Base-by-base conservation (phyloP, 495 filamentous ascomycete genomes). In the Symbiotaphrina buchneri region DNA sequence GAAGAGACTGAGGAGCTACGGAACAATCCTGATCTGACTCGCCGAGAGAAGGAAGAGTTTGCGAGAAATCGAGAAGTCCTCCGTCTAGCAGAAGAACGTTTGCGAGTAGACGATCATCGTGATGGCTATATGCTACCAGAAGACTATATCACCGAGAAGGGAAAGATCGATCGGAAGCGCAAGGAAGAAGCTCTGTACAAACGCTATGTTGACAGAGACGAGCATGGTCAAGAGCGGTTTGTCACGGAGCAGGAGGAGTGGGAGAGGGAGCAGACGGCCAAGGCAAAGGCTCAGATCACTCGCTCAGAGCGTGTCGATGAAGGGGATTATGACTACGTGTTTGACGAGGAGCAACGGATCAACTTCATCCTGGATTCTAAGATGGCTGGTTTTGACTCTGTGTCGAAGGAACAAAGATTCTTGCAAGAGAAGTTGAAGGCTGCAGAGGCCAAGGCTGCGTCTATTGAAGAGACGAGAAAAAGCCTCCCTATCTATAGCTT, bases 201-300 rank as follows among this genome's bases (percentile, higher is more conserved):
- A 43, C 74, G 85, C 14, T 83, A 94, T 43, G 76, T 93, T 10
- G 84, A 94, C 34, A 67, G 68, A 28, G 83, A 91, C 30, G 79
- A 92, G 40, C 65, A 71, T 28, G 84, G 84, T 17, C 71, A 85
- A 41, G 87, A 95, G 48, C 69, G 73, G 39, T 91, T 78, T 41
- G 61, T 94, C 30, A 93, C 87, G 0, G 87, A 97, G 47, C 80
- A 91, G 39, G 80, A 95, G 35, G 81, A 93, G 47, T 95, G 83
- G 84, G 87, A 97, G 49, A 49, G 70, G 27, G 83, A 94, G 48
- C 87, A 95, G 48, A 72, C 74, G 4, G 65, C 74, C 39, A 90
- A 90, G 49, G 87, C 81, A 1, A 82, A 83, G 41, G 71, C 82
- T 4, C 85, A 94, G 47, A 79, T 93, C 36, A 59, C 69, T 32